These are phyloP conservation scores for Drosera capensis DNA, from an alignment of 148 eudicot species.

Conservation along the genomic window DNA sequence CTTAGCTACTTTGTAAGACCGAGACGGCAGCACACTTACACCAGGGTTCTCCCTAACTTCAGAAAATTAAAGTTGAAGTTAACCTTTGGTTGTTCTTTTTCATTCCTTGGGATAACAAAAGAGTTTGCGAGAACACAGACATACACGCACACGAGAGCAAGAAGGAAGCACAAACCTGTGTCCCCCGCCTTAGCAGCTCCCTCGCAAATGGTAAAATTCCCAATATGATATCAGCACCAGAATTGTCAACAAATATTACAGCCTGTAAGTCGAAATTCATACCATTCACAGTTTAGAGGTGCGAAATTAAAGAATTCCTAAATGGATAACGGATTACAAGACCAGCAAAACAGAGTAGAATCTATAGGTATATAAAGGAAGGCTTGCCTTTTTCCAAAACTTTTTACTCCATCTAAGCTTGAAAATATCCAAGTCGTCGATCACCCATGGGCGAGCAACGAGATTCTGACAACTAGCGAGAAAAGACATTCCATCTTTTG, in stretches of 20 bases:
- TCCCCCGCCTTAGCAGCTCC: conserved; percentile 81
- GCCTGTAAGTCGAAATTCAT: conserved; percentile 36
- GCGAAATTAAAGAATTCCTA: not conserved
- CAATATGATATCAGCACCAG: conserved; percentile 91
- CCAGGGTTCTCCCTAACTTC: too few relatives aligned
- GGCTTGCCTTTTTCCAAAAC: conserved; percentile 75
- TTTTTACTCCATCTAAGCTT: conserved; percentile 55
- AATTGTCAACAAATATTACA: conserved; percentile 91
- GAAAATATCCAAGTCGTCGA: conserved; percentile 83
- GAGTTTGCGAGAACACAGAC: too few relatives aligned
- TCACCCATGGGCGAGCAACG: conserved; percentile 96
- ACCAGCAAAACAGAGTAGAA: not conserved
- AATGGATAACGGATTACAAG: not conserved
- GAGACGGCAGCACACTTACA: too few relatives aligned
- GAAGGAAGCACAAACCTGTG: conserved; percentile 48
- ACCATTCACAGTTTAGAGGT: conserved; percentile 12
- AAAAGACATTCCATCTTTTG: conserved; percentile 95
- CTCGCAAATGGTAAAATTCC: conserved; percentile 96
- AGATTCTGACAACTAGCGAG: conserved; percentile 90
- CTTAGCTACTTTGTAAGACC: too few relatives aligned
- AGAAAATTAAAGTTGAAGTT: too few relatives aligned
- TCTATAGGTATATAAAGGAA: not conserved
- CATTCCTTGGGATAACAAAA: too few relatives aligned
- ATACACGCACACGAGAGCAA: too few relatives aligned
- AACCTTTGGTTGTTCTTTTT: too few relatives aligned